These are phyloP conservation scores for Lepidium campestre DNA, from an alignment of 441 rosid genomes.

Conservation along the genomic window DNA sequence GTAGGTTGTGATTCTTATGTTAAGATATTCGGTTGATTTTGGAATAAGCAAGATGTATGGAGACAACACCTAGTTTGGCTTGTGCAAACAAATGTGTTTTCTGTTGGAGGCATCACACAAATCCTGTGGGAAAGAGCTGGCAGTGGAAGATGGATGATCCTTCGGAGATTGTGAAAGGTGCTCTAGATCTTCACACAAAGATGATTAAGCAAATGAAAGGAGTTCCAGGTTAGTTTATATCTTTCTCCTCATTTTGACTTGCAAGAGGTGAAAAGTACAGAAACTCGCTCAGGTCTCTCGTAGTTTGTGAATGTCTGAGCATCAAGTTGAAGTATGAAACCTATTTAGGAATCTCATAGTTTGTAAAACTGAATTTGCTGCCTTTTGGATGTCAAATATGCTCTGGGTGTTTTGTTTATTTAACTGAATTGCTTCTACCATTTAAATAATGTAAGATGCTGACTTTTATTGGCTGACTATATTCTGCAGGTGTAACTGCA, in stretches of 20 bases:
- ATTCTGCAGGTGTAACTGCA: slow-evolving; percentile 60
- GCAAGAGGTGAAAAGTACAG: neutral
- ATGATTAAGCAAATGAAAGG: slow-evolving; percentile 99
- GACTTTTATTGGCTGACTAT: neutral
- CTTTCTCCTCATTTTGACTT: neutral
- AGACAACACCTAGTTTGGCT: slow-evolving; percentile 94
- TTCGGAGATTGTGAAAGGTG: slow-evolving; percentile 68
- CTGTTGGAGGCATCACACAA: slow-evolving; percentile 98
- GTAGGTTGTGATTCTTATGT: neutral
- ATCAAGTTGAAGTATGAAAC: neutral
- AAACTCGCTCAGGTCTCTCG: neutral
- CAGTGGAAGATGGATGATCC: slow-evolving; percentile 99
- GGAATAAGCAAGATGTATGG: slow-evolving; percentile 71
- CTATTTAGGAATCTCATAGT: neutral
- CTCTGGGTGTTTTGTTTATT: neutral
- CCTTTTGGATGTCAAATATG: neutral
- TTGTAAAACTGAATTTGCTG: neutral
- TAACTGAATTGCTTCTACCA: neutral
- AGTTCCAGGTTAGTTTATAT: slow-evolving; percentile 70
- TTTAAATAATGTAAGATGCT: neutral
- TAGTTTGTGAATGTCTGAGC: neutral
- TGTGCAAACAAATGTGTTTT: slow-evolving; percentile 98
- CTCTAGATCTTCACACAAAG: slow-evolving; percentile 75
- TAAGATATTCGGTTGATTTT: neutral
- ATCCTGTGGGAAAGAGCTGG: slow-evolving; percentile 99